Evolutionary conservation across 768 basidiomycete species (phyloP).

Genomic region (Ramaria sp.): DNA sequence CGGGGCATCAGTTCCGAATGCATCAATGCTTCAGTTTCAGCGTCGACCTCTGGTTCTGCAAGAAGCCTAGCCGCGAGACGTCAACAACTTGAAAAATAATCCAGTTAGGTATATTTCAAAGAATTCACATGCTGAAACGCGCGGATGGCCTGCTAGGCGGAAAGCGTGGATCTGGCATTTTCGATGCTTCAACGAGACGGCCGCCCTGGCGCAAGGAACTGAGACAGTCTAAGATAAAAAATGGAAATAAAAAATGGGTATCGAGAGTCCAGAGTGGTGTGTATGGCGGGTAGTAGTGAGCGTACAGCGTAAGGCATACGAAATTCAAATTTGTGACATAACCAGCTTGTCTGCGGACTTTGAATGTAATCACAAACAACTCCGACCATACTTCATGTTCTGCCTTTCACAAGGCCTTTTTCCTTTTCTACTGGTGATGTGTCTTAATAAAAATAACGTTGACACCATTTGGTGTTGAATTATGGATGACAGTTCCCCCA

Average conservation of each 20-base stretch:
- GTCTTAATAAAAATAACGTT: background rate
- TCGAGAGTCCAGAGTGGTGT: too few relatives aligned
- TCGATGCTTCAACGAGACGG: background rate
- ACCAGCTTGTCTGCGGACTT: background rate
- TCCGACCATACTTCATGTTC: background rate
- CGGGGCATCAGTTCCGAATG: background rate
- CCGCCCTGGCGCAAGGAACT: too few relatives aligned
- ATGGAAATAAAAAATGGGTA: too few relatives aligned
- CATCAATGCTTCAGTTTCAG: background rate
- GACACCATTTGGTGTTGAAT: background rate
- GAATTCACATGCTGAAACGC: background rate
- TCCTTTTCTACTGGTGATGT: background rate
- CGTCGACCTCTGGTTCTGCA: background rate
- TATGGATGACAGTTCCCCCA: background rate
- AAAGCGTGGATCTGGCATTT: background rate
- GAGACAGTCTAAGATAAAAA: too few relatives aligned
- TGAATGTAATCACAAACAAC: background rate
- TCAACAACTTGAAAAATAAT: background rate
- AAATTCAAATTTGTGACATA: background rate
- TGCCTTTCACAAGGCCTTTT: background rate
- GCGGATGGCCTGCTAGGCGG: background rate
- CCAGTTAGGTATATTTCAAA: background rate
- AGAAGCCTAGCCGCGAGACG: background rate
- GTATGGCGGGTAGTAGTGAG: background rate
- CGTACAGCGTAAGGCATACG: background rate